These are phyloP conservation scores for Fragaria nilgerrensis DNA, from an alignment of 306 rosid species.

Conservation along the genomic window DNA sequence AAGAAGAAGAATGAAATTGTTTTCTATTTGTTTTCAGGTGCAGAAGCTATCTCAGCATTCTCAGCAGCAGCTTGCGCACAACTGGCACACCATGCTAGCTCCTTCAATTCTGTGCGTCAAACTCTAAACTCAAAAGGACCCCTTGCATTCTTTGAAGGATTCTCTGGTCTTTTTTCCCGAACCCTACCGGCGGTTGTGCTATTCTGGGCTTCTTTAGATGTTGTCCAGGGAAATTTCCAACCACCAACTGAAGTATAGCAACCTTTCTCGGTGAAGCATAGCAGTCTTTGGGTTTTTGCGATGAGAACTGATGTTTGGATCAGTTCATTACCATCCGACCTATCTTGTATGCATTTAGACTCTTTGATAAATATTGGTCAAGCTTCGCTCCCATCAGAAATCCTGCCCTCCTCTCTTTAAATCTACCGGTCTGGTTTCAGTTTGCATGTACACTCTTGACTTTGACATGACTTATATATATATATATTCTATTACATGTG, in stretches of 20 bases:
- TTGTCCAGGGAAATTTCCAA: background rate
- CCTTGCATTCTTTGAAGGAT: constrained; percentile 51
- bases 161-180: constrained; percentile 32
- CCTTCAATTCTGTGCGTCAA: constrained; percentile 50
- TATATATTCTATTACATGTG: too few relatives aligned
- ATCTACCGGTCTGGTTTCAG: too few relatives aligned
- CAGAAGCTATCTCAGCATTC: constrained; percentile 63
- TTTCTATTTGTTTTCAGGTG: constrained; percentile 34
- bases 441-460: too few relatives aligned
- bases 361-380: too few relatives aligned
- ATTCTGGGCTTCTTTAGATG: background rate
- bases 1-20: too few relatives aligned
- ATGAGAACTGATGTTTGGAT: background rate
- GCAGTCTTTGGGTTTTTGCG: background rate
- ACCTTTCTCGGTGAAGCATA: too few relatives aligned
- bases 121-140: constrained; percentile 63
- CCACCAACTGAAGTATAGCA: background rate
- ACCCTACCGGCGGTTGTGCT: background rate
- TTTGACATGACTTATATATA: too few relatives aligned
- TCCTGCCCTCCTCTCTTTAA: too few relatives aligned
- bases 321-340: background rate
- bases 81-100: constrained; percentile 12
- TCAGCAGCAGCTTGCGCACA: constrained; percentile 69
- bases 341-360: too few relatives aligned
- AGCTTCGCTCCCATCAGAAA: too few relatives aligned